Evolutionary conservation across 306 rosid species (phyloP), one percentile per base, ranked within the genome.

Genomic region (Boehmeria nivea): DNA sequence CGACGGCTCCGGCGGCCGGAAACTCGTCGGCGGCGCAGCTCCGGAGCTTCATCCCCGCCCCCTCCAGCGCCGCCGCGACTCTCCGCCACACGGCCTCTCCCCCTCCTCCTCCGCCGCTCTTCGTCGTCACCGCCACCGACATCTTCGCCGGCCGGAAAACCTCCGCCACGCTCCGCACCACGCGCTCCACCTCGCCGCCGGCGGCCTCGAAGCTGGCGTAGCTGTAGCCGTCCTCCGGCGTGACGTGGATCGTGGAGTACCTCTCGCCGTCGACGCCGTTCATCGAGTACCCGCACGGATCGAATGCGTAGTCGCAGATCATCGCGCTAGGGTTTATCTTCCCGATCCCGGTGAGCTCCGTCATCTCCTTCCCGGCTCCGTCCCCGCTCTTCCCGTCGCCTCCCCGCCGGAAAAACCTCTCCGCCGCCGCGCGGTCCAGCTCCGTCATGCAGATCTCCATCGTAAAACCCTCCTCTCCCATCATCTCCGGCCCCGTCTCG

Each of bases 221-320:
- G 56, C 99, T 91, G 66, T 57, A 91, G 49, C 99, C 99, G n/a
- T 91, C 99, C 54, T 91, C 99, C 1, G 96, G 99, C 2, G 99
- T 91, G 0, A 91, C 95, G 44, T 91, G 99, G 63, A 87, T 84
- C 24, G 99, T 91, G 23, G 99, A 91, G 60, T 91, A 88, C 71
- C 87, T 76, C 48, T 84, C 87, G 2, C 82, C 83, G 17, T 84
- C 93, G 53, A 87, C 62, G 3, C 96, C 85, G 48, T 91, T 91
- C 99, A 91, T 91, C 12, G 96, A 91, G 62, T 91, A 91, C 0
- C 99, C 99, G 37, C 99, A 91, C 0, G 99, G 99, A 40, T 87
- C 91, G 54, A 91, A 91, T 1, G 84, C 93, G 31, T 76, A 91
- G 34, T 91, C 99, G 54, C 99, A 91, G 43, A 91, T 62, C 21